These are phyloP conservation scores for Plasmodium reichenowi DNA, from an alignment of 169 alveolate genomes.

Conservation along the genomic window DNA sequence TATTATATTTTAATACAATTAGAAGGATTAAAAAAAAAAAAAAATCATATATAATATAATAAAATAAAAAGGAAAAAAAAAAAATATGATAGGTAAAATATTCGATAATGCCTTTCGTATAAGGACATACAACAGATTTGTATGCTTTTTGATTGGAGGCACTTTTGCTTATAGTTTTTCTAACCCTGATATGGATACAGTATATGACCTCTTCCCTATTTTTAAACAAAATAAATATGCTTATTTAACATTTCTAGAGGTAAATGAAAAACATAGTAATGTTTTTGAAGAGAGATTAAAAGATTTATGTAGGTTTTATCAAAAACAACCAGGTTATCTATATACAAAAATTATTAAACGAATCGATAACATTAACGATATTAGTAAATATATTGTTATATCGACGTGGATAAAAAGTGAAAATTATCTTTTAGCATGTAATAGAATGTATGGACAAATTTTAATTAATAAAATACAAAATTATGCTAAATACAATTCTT, in stretches of 20 bases:
- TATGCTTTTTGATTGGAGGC: conserved; percentile 76
- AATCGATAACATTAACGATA: conserved; percentile 23
- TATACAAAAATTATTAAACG: conserved; percentile 50
- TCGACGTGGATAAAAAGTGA: conserved; percentile 84
- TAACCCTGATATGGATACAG: conserved; percentile 85
- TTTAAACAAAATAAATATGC: conserved; percentile 85
- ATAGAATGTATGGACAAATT: conserved; percentile 66
- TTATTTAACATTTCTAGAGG: conserved; percentile 81
- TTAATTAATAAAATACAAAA: conserved; percentile 70
- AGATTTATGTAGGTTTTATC: conserved; percentile 83
- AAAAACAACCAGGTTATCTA: conserved; percentile 83
- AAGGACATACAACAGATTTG: conserved; percentile 57
- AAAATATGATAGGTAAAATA: conserved; percentile 74
- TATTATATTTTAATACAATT: background rate
- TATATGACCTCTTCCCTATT: conserved; percentile 83
- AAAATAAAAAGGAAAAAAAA: background rate
- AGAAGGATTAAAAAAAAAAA: background rate
- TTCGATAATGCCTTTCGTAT: conserved; percentile 70
- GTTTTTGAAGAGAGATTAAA: conserved; percentile 82
- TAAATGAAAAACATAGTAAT: conserved; percentile 58
- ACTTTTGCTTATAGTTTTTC: conserved; percentile 79
- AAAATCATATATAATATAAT: background rate
- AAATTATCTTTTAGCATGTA: conserved; percentile 63
- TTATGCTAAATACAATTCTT: conserved; percentile 75
- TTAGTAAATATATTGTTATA: conserved; percentile 78